These are phyloP conservation scores for Euryodendron excelsum DNA, from an alignment of 148 eudicot species.

Conservation along the genomic window DNA sequence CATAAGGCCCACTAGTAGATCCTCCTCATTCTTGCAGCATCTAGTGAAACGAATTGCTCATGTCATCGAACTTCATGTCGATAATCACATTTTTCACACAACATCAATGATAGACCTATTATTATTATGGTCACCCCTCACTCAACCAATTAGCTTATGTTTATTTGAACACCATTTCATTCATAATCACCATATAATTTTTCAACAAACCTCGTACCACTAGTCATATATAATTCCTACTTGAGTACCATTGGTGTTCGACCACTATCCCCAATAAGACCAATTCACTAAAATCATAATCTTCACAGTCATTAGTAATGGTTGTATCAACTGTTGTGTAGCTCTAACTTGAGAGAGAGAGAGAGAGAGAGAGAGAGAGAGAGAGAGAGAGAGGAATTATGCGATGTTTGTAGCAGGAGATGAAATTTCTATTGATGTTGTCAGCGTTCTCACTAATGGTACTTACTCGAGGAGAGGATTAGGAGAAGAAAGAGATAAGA, in stretches of 20 bases:
- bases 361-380: background rate
- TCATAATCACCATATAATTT: background rate
- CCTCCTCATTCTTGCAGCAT: background rate
- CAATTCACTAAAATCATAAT: background rate
- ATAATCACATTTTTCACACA: background rate
- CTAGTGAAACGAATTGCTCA: background rate
- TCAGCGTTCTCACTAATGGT: background rate
- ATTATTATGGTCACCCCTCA: background rate
- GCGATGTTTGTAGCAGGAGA: background rate
- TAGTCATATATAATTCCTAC: no score
- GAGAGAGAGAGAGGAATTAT: background rate
- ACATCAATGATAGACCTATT: background rate
- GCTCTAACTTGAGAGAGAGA: background rate
- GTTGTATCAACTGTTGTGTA: background rate
- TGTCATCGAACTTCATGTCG: background rate
- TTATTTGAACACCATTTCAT: background rate
- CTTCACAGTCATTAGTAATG: background rate
- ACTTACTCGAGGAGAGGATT: background rate
- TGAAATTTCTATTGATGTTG: background rate
- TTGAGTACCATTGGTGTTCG: no score
- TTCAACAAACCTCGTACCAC: background rate
- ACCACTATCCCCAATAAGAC: no score
- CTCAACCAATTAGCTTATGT: no score
- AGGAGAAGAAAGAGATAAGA: background rate
- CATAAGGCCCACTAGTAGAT: no score